Evolutionary conservation across 2,329 filamentous ascomycete genomes (phyloP).

Genomic region (Exophiala phaeomuriformis): DNA sequence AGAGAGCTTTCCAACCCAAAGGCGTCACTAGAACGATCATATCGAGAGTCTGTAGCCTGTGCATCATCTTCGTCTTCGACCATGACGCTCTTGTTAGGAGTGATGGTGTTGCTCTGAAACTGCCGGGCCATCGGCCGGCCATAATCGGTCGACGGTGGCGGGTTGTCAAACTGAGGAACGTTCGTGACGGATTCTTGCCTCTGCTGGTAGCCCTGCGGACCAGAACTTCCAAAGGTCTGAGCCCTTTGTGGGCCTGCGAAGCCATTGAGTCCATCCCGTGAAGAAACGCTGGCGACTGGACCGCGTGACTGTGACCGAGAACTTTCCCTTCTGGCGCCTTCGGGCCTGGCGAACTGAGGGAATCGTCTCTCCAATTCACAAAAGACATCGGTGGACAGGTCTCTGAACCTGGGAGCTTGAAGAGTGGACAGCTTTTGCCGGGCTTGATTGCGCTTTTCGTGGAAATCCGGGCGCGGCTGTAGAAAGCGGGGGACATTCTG

Average conservation of each 20-base stretch:
- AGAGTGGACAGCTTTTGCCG: slow-evolving; percentile 88
- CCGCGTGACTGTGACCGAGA: slow-evolving; percentile 55
- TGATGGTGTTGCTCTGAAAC: slow-evolving; percentile 90
- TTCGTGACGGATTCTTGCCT: slow-evolving; percentile 14
- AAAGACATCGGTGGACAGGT: slow-evolving; percentile 91
- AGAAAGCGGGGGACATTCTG: slow-evolving; percentile 60
- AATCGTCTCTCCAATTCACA: slow-evolving; percentile 88
- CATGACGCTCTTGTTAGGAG: slow-evolving; percentile 96
- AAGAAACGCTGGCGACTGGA: slow-evolving; percentile 49
- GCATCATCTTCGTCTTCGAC: slow-evolving; percentile 85
- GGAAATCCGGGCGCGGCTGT: slow-evolving; percentile 78
- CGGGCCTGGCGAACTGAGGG: slow-evolving; percentile 65
- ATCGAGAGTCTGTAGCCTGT: slow-evolving; percentile 48
- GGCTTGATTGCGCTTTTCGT: slow-evolving; percentile 97
- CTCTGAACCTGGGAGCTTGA: slow-evolving; percentile 76
- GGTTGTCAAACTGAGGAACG: slow-evolving; percentile 19
- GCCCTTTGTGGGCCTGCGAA: slow-evolving; percentile 29
- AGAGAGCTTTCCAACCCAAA: slow-evolving; percentile 53
- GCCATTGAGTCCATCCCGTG: slow-evolving; percentile 34
- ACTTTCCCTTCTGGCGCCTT: slow-evolving; percentile 63
- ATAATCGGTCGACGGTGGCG: slow-evolving; percentile 47
- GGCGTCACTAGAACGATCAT: slow-evolving; percentile 54
- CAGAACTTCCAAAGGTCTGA: slow-evolving; percentile 18
- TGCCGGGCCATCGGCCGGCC: slow-evolving; percentile 77
- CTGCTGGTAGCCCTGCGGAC: slow-evolving; percentile 10